These are phyloP conservation scores for Fusarium phyllophilum DNA, from an alignment of 2,329 filamentous ascomycete genomes.

Conservation along the genomic window DNA sequence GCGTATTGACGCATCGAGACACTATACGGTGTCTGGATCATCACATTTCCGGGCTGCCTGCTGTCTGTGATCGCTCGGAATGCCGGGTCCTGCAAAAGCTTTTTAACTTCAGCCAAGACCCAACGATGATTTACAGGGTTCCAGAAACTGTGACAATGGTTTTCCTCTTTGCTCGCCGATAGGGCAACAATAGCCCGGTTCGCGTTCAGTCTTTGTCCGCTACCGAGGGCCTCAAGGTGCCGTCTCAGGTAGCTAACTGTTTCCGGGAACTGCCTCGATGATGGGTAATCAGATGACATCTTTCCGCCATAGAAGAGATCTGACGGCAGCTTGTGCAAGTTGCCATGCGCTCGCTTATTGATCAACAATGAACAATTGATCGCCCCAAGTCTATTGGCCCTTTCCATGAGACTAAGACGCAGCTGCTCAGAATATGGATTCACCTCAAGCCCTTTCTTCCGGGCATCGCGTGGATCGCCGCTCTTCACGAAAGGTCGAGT, in stretches of 20 bases:
- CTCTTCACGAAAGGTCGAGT: slow-evolving; percentile 55
- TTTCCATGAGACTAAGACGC: slow-evolving; percentile 52
- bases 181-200: slow-evolving; percentile 53
- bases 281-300: slow-evolving; percentile 50
- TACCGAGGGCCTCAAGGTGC: slow-evolving; percentile 45
- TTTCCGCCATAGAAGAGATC: slow-evolving; percentile 53
- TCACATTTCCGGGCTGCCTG: slow-evolving; percentile 48
- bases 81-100: slow-evolving; percentile 44
- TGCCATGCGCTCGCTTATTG: slow-evolving; percentile 52
- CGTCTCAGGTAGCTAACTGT: slow-evolving; percentile 44
- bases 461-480: slow-evolving; percentile 23
- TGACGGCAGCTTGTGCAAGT: slow-evolving; percentile 55
- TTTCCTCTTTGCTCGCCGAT: slow-evolving; percentile 41
- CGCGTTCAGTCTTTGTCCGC: slow-evolving; percentile 36
- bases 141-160: slow-evolving; percentile 51
- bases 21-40: slow-evolving; percentile 58
- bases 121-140: slow-evolving; percentile 53
- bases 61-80: slow-evolving; percentile 48
- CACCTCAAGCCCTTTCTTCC: slow-evolving; percentile 35
- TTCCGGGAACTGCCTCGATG: slow-evolving; percentile 40
- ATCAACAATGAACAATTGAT: slow-evolving; percentile 49
- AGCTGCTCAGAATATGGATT: slow-evolving; percentile 50
- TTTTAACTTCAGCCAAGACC: slow-evolving; percentile 47
- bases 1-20: slow-evolving; percentile 51
- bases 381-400: slow-evolving; percentile 48